Base-by-base conservation (phyloP, 2,329 filamentous ascomycete species). In the Zymoseptoria passerinii region DNA sequence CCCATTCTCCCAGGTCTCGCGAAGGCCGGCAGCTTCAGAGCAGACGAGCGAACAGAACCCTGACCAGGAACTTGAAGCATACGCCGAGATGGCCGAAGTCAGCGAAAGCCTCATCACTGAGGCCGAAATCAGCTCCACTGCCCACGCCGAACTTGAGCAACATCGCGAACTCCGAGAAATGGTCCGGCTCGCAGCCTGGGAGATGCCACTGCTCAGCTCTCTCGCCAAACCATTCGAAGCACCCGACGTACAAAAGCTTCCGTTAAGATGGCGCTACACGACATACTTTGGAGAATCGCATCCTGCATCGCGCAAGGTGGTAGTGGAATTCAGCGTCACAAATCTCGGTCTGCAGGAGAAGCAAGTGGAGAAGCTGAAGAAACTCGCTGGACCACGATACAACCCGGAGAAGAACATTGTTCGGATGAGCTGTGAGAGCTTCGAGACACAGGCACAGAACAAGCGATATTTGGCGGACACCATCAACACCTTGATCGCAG, bases 241-340 rank as follows among this genome's bases (percentile, higher is more conserved):
- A 2, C 90, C 92, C 1, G 18, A 61, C 18, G 19, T n/a, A 5
- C 80, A 82, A 13, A 73, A 80, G 28, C 81, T 89, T 67, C 84
- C 90, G 51, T 83, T 99, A 58, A 88, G 92, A 68, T 99, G 96
- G 84, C 87, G 94, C 68, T 96, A 96, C 79, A 99, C 94, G 16
- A 92, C 88, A 44, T 97, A 97, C 77, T 87, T 99, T 82, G 92
- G 92, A 68, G 94, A 97, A 76, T 79, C 83, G 57, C 95, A 99
- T 76, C 92, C 94, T 0, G 90, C 92, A 2, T 85, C 91, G 75
- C 86, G 85, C 71, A 99, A 99, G 79, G 92, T 99, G 19, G 92
- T 97, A 10, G 85, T 97, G 57, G 89, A 96, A 72, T 95, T 97
- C 75, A 54, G 84, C 81, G 63, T 86, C 88, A 61, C 74, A 74